Percentiles rank a stretch among this genome's conserved stretches.
These are phyloP conservation scores for Tetrahymena elliotti DNA, from an alignment of 73 alveolate genomes.

Conservation along the genomic window DNA sequence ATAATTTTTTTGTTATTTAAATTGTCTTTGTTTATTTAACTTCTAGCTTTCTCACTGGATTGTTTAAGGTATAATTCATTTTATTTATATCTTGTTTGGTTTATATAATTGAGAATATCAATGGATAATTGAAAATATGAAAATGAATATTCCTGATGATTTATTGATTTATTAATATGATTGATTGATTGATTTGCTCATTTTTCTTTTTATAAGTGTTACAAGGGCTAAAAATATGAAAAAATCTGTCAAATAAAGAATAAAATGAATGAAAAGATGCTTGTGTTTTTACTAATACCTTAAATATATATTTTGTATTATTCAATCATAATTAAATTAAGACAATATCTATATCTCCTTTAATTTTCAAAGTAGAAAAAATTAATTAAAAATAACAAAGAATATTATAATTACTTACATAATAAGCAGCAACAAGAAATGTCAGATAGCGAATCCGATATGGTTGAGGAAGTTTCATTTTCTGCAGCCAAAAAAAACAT, in stretches of 20 bases:
- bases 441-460: background rate
- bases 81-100: background rate
- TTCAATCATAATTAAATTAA: too few relatives aligned
- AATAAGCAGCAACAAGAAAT: background rate
- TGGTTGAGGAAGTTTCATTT: background rate
- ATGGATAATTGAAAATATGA: background rate
- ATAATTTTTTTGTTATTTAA: too few relatives aligned
- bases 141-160: background rate
- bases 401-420: background rate
- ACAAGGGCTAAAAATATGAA: background rate
- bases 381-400: background rate
- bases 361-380: background rate
- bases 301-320: background rate
- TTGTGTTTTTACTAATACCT: background rate
- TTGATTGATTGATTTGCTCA: background rate
- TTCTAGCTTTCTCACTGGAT: too few relatives aligned
- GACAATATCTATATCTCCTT: background rate
- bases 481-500: background rate
- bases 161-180: background rate
- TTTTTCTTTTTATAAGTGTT: background rate
- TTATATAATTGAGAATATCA: background rate
- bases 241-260: background rate
- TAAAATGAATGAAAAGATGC: background rate
- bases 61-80: background rate
- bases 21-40: too few relatives aligned